Evolutionary conservation across 163 green algal genomes (phyloP).

Genomic region (Scenedesmus sp.): DNA sequence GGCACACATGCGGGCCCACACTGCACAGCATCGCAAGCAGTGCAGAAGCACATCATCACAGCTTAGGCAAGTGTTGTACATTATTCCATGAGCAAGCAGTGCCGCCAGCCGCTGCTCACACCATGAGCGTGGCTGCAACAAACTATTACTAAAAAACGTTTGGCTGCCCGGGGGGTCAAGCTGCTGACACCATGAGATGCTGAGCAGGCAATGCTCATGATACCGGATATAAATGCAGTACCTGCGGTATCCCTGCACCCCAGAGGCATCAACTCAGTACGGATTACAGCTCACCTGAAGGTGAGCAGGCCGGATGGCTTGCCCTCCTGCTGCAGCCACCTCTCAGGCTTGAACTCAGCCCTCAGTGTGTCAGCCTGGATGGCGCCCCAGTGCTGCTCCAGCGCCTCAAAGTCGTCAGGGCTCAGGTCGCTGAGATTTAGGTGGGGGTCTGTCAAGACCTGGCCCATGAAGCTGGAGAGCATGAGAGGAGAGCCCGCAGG

Average conservation of each 20-base stretch:
- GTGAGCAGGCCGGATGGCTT: slow-evolving; percentile 29
- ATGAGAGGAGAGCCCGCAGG: slow-evolving; percentile 5
- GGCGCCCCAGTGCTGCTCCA: neutral
- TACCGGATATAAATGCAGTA: neutral
- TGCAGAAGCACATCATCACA: neutral
- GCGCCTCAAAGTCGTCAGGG: neutral
- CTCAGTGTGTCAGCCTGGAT: neutral
- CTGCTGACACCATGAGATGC: neutral
- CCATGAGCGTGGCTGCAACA: neutral
- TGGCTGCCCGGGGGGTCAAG: neutral
- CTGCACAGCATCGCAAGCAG: neutral
- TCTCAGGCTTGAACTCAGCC: slow-evolving; percentile 20
- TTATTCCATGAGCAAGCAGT: neutral
- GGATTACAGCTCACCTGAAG: neutral
- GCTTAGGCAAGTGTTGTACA: neutral
- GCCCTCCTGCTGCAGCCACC: neutral
- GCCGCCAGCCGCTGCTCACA: neutral
- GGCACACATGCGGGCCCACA: neutral
- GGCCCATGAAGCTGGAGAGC: neutral
- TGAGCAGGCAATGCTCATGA: neutral
- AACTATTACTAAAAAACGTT: neutral
- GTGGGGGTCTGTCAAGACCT: neutral
- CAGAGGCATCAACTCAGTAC: neutral
- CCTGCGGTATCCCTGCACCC: too few relatives aligned
- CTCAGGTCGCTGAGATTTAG: neutral